Conservation (phyloP, 331 rosid genomes). For the Quercus phellos region DNA sequence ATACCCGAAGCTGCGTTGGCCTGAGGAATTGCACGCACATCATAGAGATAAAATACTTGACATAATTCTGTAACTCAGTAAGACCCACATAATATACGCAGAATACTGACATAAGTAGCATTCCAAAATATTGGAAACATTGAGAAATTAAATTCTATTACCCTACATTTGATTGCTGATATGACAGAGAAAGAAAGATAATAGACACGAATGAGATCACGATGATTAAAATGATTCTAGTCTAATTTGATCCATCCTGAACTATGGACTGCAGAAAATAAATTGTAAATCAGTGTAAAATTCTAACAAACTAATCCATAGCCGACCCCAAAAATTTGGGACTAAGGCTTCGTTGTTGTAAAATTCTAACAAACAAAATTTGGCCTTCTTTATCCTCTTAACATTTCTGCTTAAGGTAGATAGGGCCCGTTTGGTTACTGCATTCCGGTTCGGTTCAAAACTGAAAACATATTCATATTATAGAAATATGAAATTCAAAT, state of each 20-base stretch:
- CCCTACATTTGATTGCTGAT: neutral
- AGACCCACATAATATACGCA: neutral
- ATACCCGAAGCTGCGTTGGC: conserved; percentile 82
- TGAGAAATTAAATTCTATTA: neutral
- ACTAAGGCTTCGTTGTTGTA: no score
- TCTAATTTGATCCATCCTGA: neutral
- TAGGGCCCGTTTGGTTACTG: neutral
- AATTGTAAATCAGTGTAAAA: neutral
- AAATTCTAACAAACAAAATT: neutral
- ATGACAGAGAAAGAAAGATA: neutral
- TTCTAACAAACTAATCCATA: neutral
- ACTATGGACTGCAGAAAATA: no score
- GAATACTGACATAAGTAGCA: neutral
- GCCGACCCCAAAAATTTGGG: no score
- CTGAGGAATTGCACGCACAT: conserved; percentile 30
- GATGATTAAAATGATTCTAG: neutral
- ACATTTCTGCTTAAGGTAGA: neutral
- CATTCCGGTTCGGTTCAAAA: no score
- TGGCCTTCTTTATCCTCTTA: neutral
- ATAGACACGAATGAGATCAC: rapidly evolving
- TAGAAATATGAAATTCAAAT: neutral
- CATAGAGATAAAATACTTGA: neutral
- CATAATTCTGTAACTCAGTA: neutral
- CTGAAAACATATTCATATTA: no score
- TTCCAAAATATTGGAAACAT: neutral